Evolutionary conservation across 495 filamentous ascomycete genomes (phyloP).

Genomic region (Evansstolkia leycettana): DNA sequence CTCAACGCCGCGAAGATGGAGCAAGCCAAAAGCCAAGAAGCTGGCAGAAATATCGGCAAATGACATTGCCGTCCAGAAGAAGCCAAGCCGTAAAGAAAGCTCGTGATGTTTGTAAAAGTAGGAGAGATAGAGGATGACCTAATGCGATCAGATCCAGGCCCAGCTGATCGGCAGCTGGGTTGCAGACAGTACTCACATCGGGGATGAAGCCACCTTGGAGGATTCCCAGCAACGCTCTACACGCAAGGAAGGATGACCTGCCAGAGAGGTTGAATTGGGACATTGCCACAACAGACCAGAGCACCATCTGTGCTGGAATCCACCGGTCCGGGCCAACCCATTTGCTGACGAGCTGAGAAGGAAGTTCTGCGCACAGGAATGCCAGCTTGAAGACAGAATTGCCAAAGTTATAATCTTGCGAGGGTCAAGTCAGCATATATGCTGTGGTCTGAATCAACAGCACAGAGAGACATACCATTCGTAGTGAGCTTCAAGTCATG

Average conservation of each 20-base stretch:
- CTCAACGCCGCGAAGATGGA: conserved; percentile 28
- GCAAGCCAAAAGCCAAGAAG: conserved; percentile 34
- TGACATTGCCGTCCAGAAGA: conserved; percentile 54
- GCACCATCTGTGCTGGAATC: conserved; percentile 64
- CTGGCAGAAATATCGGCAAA: conserved; percentile 33
- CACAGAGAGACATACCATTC: conserved; percentile 30
- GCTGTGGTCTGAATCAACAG: conserved; percentile 5
- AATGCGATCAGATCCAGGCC: conserved; percentile 29
- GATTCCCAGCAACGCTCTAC: conserved; percentile 50
- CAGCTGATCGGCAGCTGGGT: conserved; percentile 34
- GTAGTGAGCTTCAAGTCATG: conserved; percentile 40
- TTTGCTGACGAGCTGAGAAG: conserved; percentile 56
- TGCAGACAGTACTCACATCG: conserved; percentile 43
- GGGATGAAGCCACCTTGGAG: conserved; percentile 53
- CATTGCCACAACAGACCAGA: conserved; percentile 58
- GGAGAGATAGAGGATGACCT: conserved; percentile 51
- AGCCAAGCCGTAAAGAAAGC: conserved; percentile 44
- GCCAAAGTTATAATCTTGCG: conserved; percentile 14
- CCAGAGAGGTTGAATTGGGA: conserved; percentile 49
- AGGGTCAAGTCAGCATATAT: background rate
- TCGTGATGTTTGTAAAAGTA: conserved; percentile 58
- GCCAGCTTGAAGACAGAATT: conserved; percentile 23
- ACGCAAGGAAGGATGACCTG: conserved; percentile 46
- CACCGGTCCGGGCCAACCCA: conserved; percentile 62
- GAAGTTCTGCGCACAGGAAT: conserved; percentile 53